Evolutionary conservation across 306 rosid genomes (phyloP).

Genomic region (Vigna nakashimae): DNA sequence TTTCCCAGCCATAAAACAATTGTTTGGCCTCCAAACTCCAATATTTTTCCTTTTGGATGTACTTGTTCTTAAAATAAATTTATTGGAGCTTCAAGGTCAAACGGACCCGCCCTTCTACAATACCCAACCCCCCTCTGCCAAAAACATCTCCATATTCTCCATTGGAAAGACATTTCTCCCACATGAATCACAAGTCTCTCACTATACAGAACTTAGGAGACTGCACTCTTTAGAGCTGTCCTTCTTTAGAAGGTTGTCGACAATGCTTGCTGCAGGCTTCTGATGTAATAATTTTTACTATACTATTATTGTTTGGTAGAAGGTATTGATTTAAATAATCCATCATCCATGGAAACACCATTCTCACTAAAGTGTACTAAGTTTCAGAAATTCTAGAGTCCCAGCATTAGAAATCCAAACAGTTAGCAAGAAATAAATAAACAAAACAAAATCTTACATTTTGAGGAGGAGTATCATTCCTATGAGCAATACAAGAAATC

Average conservation of each 20-base stretch:
- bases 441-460: neutral
- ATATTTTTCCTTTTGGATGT: constrained; percentile 2
- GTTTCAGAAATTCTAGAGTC: neutral
- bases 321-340: constrained; percentile 1
- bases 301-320: neutral
- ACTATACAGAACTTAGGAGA: neutral
- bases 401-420: constrained; percentile 4
- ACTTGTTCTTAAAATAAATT: constrained; percentile 9
- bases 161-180: neutral
- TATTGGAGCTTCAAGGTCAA: neutral
- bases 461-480: neutral
- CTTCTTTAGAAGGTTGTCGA: constrained; percentile 14
- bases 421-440: constrained; percentile 6
- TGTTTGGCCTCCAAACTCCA: constrained; percentile 15
- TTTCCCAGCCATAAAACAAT: neutral
- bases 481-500: constrained; percentile 4
- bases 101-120: neutral
- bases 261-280: constrained; percentile 11
- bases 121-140: neutral
- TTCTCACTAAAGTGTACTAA: constrained; percentile 5
- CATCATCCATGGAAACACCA: neutral
- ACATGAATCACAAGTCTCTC: neutral
- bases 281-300: neutral
- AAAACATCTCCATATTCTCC: neutral
- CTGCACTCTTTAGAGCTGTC: neutral